Base-by-base conservation (phyloP, 225 moss, liverwort and hornwort genomes). In the Marchantia polymorpha region DNA sequence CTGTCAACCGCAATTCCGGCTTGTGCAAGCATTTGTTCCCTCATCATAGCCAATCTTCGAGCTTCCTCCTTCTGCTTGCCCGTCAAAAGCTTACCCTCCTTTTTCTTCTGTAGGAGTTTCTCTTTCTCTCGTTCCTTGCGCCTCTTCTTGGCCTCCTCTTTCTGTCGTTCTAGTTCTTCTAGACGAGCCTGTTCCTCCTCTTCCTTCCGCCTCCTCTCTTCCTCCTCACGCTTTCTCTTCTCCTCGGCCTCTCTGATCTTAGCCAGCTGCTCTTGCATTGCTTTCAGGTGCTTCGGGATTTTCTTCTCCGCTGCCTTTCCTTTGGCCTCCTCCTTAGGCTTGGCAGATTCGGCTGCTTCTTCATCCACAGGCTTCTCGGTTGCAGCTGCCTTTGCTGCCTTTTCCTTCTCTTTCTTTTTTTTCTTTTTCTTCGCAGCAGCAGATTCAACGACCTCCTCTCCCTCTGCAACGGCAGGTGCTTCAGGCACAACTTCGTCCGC, bases 381-480 rank as follows among this genome's bases (percentile, higher is more conserved):
- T 82, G 89, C 68, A 27, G 88, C 81, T 69, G 83, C 84, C 78
- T 84, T 86, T 70, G 90, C 92, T 82, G 89, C 91, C 75, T 94
- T 94, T 52, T 92, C 94, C 81, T 93, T 97, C 81, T 94, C 94
- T 63, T 89, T 89, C 80, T 95, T 99, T 77, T 97, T 97, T 79
- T 97, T 97, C 80, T 97, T 97, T 64, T 97, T 97, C 88, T 94
- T 99, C 11, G 97, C 84, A 74, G 97, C 93, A 23, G 97, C 97
- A 82, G 97, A 99, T 84, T 99, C 94, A 64, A 83, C 82, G 10
- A 84, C 88, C 25, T 77, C 77, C 83, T 92, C 92, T 13, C 75
- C 80, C 75, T 94, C 96, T 80, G 88, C 83, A 67, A 72, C 12
- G 60, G 68, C 78, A 69, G 79, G 29, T 64, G 87, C 68, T 55